Evolutionary conservation across 2,329 filamentous ascomycete genomes (phyloP), one percentile per base, ranked within the genome.

Genomic region (Arthrinium puccinioides): DNA sequence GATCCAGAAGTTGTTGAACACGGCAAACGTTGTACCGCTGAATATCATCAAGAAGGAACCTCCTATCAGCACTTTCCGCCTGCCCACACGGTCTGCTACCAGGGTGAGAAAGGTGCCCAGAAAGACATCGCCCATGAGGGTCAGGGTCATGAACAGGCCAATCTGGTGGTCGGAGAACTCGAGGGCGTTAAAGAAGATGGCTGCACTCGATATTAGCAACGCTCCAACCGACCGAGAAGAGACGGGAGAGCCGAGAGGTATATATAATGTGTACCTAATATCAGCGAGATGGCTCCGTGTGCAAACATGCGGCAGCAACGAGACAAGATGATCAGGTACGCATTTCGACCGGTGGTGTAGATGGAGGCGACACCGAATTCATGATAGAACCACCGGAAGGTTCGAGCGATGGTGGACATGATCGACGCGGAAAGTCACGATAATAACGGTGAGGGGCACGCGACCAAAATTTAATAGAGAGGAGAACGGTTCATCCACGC

Each of bases 121-220:
- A 28, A 64, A 50, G 4, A 74, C 67, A 53, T 82, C 79, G 19
- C 78, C 79, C 11, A 66, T 59, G 13, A 82, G 57, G 0, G 79
- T 83, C 44, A 81, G 52, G 1, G 76, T 80, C 77, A 82, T 82
- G 58, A 82, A 82, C 1, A 80, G 56, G 3, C 78, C 79, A 41
- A 82, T 81, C 16, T 64, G 67, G 19, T 70, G 62, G 52, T 81
- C 76, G 1, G 74, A 64, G 37, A 79, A 69, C 0, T 61, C 57
- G 10, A 82, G 56, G 15, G 69, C 66, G 6, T 72, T 67, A 35
- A 82, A 70, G 51, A 79, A 81, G 13, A 78, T 70, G 9, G 74
- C 55, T 56, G 20, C 9, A 24, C 4, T n/a, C n/a, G n/a, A n/a
- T n/a, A n/a, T n/a, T n/a, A n/a, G n/a, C n/a, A n/a, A n/a, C n/a